phyloP scores from a whole-genome alignment of 2,329 filamentous ascomycete genomes.

The Chrysoporthe austroafricana region DNA sequence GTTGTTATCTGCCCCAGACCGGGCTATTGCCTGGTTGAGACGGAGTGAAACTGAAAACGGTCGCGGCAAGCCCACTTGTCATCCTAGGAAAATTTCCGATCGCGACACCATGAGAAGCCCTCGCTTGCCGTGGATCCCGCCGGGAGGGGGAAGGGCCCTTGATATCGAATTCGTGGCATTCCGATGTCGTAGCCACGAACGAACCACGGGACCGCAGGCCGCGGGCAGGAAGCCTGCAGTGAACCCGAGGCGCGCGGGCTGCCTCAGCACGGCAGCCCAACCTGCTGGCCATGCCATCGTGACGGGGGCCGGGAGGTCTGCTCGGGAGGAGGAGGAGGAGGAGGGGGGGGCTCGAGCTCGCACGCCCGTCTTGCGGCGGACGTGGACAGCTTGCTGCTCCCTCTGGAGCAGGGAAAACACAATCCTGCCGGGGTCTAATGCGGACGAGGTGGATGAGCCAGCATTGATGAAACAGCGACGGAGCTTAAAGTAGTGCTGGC shows the following conservation, averaged over 20 bases:
- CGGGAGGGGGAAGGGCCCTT: neutral
- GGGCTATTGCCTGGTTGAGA: conserved; percentile 23
- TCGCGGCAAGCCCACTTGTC: conserved; percentile 25
- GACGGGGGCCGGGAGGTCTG: too few relatives aligned
- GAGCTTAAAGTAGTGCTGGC: conserved; percentile 30
- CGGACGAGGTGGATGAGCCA: conserved; percentile 25
- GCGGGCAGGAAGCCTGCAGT: conserved; percentile 13
- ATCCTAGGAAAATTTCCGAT: conserved; percentile 25
- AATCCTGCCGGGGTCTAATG: conserved; percentile 21
- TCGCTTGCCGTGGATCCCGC: neutral
- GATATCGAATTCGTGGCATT: conserved; percentile 12
- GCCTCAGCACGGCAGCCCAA: neutral
- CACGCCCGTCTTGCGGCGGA: neutral
- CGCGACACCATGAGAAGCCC: neutral
- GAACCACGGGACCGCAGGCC: neutral
- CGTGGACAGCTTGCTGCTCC: neutral
- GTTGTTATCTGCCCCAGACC: conserved; percentile 6
- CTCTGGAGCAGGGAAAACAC: neutral
- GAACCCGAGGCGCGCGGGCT: conserved; percentile 7
- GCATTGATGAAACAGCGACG: conserved; percentile 31
- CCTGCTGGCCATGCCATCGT: too few relatives aligned
- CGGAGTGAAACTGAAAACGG: conserved; percentile 25
- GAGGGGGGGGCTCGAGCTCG: neutral
- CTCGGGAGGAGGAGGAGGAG: too few relatives aligned
- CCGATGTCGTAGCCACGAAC: neutral